Evolutionary conservation across 768 basidiomycete species (phyloP).

Genomic region (Atractiella rhizophila): DNA sequence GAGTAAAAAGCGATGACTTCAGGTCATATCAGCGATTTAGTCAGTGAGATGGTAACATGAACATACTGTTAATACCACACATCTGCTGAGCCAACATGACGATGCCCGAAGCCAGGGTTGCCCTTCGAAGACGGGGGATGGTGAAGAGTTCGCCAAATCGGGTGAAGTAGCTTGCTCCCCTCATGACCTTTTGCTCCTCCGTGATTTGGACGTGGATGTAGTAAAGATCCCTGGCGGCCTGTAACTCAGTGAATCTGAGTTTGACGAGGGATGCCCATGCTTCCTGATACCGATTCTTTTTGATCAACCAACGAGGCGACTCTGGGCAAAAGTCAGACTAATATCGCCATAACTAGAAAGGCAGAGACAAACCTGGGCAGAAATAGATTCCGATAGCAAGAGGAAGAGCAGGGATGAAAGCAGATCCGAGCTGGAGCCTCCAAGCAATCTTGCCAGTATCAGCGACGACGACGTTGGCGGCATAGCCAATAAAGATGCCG

Average conservation of each 20-base stretch:
- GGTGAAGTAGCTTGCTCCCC: slow-evolving; percentile 21
- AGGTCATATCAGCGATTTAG: no score
- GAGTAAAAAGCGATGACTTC: slow-evolving; percentile 13
- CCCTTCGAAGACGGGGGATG: slow-evolving; percentile 19
- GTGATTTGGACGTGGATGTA: slow-evolving; percentile 23
- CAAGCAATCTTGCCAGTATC: slow-evolving; percentile 15
- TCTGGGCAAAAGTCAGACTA: slow-evolving; percentile 5
- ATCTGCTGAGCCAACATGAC: slow-evolving; percentile 11
- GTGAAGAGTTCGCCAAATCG: slow-evolving; percentile 22
- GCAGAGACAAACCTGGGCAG: slow-evolving; percentile 35
- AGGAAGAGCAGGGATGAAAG: slow-evolving; percentile 25
- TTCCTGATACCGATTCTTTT: slow-evolving; percentile 21
- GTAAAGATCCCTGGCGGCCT: slow-evolving; percentile 26
- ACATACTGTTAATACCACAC: slow-evolving; percentile 8
- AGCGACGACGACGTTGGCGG: slow-evolving; percentile 3
- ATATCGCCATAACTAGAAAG: slow-evolving; percentile 20
- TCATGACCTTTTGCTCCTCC: slow-evolving; percentile 20
- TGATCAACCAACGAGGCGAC: slow-evolving; percentile 17
- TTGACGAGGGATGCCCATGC: slow-evolving; percentile 21
- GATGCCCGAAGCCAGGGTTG: slow-evolving; percentile 2
- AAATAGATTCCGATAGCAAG: slow-evolving; percentile 31
- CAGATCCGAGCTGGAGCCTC: slow-evolving; percentile 24
- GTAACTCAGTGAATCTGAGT: slow-evolving; percentile 21
- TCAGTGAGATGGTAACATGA: no score
- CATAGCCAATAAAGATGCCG: slow-evolving; percentile 5